A percentile compares a stretch with the other conserved stretches of the same genome.
Evolutionary conservation across 331 rosid species (phyloP).

Genomic region (Acacia pycnantha): DNA sequence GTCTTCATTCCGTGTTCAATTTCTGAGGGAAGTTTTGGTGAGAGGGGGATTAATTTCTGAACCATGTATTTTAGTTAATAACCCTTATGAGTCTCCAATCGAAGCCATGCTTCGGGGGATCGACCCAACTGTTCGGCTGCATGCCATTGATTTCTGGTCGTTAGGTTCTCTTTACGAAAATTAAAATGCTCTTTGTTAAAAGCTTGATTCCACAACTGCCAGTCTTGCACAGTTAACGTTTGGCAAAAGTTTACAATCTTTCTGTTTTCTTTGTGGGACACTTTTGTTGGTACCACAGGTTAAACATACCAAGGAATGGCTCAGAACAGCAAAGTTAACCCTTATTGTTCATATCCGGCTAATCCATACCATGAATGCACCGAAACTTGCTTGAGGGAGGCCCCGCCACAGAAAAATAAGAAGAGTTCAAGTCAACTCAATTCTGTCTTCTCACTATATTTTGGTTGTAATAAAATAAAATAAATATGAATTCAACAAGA

Average conservation of each 20-base stretch:
- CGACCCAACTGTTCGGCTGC: too few relatives aligned
- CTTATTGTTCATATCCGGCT: conserved; percentile 50
- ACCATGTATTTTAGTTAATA: too few relatives aligned
- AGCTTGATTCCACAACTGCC: neutral
- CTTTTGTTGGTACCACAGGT: conserved; percentile 28
- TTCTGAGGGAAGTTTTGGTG: neutral
- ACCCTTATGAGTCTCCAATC: too few relatives aligned
- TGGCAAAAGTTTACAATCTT: neutral
- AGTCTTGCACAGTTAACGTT: too few relatives aligned
- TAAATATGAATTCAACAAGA: neutral
- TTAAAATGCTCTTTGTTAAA: too few relatives aligned
- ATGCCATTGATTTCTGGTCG: too few relatives aligned
- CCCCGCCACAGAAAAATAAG: conserved; percentile 36
- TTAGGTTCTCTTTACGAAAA: too few relatives aligned
- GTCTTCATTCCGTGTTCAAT: neutral
- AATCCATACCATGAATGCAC: conserved; percentile 91
- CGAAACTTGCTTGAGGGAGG: conserved; percentile 57
- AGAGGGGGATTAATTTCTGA: neutral
- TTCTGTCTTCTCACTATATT: neutral
- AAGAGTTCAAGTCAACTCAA: conserved; percentile 51
- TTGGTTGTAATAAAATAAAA: neutral
- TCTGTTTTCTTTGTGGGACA: neutral
- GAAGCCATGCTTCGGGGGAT: too few relatives aligned
- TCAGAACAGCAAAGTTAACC: conserved; percentile 40
- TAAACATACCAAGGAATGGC: conserved; percentile 45